Evolutionary conservation across 495 filamentous ascomycete genomes (phyloP), one percentile per base, ranked within the genome.

Genomic region (Penicillium paradoxum): DNA sequence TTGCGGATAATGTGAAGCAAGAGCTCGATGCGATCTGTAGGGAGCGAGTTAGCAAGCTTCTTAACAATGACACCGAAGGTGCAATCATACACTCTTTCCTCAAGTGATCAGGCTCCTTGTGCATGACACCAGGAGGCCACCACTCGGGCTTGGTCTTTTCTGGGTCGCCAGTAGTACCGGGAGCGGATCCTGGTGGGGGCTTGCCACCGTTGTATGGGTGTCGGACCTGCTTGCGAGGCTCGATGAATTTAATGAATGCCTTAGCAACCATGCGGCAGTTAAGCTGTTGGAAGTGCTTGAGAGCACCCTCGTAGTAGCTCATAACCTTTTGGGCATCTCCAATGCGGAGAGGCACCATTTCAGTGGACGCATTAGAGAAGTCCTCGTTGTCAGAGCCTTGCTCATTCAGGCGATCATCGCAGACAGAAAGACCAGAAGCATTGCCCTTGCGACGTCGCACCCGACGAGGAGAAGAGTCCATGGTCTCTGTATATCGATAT

Each of bases 81-180:
- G 8, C 15, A 15, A 27, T 48, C 81, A 68, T 70, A 93, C 89
- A 83, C 53, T 80, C 79, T 73, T 88, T 95, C 57, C 77, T 75
- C 27, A 91, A 58, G 66, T 97, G 91, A 58, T 96, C 90, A 0
- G 91, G 90, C 71, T 96, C 91, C 60, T 80, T 88, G 67, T 93
- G 90, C 24, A 81, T 74, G 29, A 69, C 64, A 51, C 62, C 59
- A 17, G 76, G 73, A 0, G 90, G 90, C 91, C 91, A 97, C 88
- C 90, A 96, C 15, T 75, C 74, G 10, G 91, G 91, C 29, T 81
- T 81, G 39, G 79, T 84, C 29, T 75, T 71, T 37, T 86, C 77
- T 3, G 76, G 74, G 38, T 77, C 73, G 6, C 70, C 68, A 18
- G 65, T 70, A 15, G 68, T 54, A n/a, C 70, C 73, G 0, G 71